Evolutionary conservation across 108 stramenopile species (phyloP).

Genomic region (Fragilaria radians): DNA sequence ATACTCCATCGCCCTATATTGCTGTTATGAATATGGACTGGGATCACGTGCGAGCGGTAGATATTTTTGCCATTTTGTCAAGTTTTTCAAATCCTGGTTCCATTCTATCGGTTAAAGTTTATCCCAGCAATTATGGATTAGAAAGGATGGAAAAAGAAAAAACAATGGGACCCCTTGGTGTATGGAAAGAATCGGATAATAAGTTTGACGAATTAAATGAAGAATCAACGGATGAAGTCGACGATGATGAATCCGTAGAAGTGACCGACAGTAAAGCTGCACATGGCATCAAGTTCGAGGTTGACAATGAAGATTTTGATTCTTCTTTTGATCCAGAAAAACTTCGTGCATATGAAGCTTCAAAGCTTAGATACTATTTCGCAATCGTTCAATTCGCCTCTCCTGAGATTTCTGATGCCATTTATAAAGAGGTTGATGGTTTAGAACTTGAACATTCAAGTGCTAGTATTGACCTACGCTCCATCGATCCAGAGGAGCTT

Average conservation of each 20-base stretch:
- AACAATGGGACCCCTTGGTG: constrained; percentile 56
- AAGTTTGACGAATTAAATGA: constrained; percentile 5
- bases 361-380: constrained; percentile 94
- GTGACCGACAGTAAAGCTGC: constrained; percentile 9
- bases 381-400: constrained; percentile 83
- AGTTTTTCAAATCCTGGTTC: constrained; percentile 80
- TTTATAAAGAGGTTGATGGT: constrained; percentile 90
- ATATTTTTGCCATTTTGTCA: constrained; percentile 80
- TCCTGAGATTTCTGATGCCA: constrained; percentile 61
- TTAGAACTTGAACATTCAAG: constrained; percentile 94
- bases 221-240: constrained; percentile 11
- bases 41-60: constrained; percentile 83
- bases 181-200: constrained; percentile 56
- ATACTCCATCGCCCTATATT: constrained; percentile 56
- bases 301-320: constrained; percentile 20
- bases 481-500: constrained; percentile 69
- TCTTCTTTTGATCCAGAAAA: constrained; percentile 77
- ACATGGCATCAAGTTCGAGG: not conserved
- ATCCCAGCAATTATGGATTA: constrained; percentile 82
- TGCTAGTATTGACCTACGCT: constrained; percentile 85
- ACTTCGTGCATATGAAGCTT: constrained; percentile 91
- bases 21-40: constrained; percentile 89
- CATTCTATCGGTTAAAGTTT: constrained; percentile 73
- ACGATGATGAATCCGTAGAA: constrained; percentile 1
- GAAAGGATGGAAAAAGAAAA: constrained; percentile 87